Evolutionary conservation across 176 grass and related monocot genomes (phyloP).

Genomic region (Dactylis glomerata): DNA sequence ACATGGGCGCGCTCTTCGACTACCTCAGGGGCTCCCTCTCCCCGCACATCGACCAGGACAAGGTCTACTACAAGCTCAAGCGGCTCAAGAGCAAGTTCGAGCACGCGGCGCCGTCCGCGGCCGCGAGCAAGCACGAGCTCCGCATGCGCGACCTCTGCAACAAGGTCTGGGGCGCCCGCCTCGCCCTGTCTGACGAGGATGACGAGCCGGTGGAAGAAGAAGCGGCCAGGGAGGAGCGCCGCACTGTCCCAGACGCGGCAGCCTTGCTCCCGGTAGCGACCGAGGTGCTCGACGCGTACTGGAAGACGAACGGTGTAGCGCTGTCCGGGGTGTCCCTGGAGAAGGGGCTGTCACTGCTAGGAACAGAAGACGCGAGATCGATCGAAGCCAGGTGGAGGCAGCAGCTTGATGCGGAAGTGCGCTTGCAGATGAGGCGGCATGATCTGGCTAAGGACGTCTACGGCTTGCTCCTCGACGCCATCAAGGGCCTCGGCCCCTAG

Average conservation of each 20-base stretch:
- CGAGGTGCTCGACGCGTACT: slow-evolving; percentile 59
- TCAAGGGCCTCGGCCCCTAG: slow-evolving; percentile 50
- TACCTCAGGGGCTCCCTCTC: slow-evolving; percentile 43
- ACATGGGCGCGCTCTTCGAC: slow-evolving; percentile 54
- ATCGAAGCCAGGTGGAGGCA: slow-evolving; percentile 58
- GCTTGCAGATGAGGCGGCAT: slow-evolving; percentile 46
- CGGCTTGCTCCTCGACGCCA: slow-evolving; percentile 44
- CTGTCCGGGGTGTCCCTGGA: slow-evolving; percentile 35
- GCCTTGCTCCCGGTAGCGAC: slow-evolving; percentile 44
- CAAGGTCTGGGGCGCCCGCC: slow-evolving; percentile 49
- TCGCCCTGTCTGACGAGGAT: slow-evolving; percentile 1
- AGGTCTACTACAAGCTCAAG: slow-evolving; percentile 91
- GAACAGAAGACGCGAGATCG: slow-evolving; percentile 21
- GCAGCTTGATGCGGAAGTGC: slow-evolving; percentile 62
- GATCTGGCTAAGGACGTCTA: slow-evolving; percentile 75
- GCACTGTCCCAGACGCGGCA: slow-evolving; percentile 36
- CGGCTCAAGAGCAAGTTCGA: slow-evolving; percentile 84
- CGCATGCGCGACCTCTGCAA: slow-evolving; percentile 52
- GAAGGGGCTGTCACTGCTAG: slow-evolving; percentile 47
- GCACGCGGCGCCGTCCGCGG: slow-evolving; percentile 1
- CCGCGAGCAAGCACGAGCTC: slow-evolving; percentile 35
- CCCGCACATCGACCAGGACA: slow-evolving; percentile 51
- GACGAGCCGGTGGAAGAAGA: slow-evolving; percentile 28
- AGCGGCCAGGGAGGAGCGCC: neutral
- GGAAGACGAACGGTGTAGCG: slow-evolving; percentile 36